These are phyloP conservation scores for Ceratonia siliqua DNA, from an alignment of 306 rosid species.

Conservation along the genomic window DNA sequence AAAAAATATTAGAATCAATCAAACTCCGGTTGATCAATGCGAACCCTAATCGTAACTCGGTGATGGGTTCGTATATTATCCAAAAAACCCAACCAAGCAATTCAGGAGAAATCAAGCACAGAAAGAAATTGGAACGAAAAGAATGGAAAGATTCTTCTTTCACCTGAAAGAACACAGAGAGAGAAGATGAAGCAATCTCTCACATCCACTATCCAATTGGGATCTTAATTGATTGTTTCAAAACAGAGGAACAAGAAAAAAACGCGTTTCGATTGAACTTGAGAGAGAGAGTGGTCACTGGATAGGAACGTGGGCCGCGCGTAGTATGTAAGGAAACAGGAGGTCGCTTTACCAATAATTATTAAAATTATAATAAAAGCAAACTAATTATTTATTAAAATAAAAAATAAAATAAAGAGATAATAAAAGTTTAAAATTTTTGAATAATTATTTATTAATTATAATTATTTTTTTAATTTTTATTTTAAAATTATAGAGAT, in stretches of 20 bases:
- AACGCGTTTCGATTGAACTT: too few species aligned
- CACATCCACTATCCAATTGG: background rate
- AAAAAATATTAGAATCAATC: background rate
- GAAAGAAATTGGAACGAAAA: background rate
- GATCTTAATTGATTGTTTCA: background rate
- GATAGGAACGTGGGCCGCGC: background rate
- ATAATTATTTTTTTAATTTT: too few species aligned
- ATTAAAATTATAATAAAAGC: too few species aligned
- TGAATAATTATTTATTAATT: too few species aligned
- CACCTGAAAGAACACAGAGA: background rate
- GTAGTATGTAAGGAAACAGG: background rate
- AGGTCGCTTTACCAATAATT: background rate
- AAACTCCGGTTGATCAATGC: background rate
- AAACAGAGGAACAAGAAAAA: background rate
- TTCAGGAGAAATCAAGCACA: slow-evolving; percentile 39
- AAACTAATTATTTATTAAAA: too few species aligned
- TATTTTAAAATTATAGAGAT: too few species aligned
- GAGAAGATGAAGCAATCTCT: background rate
- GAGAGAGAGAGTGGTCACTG: background rate
- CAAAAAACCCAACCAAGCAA: background rate
- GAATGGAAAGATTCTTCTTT: background rate
- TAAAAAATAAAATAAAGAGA: too few species aligned
- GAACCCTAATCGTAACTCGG: slow-evolving; percentile 15
- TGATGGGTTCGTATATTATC: slow-evolving; percentile 33
- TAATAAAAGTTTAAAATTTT: too few species aligned